Percentiles rank a stretch among this genome's conserved stretches.
These are phyloP conservation scores for Stachybotrys elegans DNA, from an alignment of 2,329 filamentous ascomycete species.

Conservation along the genomic window DNA sequence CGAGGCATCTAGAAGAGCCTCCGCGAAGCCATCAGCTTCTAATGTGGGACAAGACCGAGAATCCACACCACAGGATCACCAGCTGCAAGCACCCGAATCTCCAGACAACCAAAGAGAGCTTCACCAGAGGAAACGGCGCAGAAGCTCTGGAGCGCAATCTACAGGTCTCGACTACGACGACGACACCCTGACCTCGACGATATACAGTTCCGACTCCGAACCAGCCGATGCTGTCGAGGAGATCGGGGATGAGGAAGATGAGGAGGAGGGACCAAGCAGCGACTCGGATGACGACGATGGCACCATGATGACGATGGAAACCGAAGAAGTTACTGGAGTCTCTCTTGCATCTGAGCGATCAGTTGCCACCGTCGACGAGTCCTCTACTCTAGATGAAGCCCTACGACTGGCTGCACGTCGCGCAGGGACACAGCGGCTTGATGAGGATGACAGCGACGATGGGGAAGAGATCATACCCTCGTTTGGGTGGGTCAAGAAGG, in stretches of 20 bases:
- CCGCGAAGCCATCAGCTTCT: slow-evolving; percentile 41
- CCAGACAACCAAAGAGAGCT: slow-evolving; percentile 61
- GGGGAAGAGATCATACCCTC: slow-evolving; percentile 70
- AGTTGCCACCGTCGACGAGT: slow-evolving; percentile 60
- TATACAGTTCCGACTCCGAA: slow-evolving; percentile 66
- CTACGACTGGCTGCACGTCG: slow-evolving; percentile 68
- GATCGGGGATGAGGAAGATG: slow-evolving; percentile 46
- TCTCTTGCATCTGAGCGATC: slow-evolving; percentile 57
- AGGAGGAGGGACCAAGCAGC: slow-evolving; percentile 41
- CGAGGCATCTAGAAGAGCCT: slow-evolving; percentile 70
- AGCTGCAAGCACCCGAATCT: slow-evolving; percentile 52
- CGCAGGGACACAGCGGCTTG: slow-evolving; percentile 68
- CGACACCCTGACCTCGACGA: slow-evolving; percentile 68
- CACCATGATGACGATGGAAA: slow-evolving; percentile 77
- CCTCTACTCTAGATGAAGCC: slow-evolving; percentile 69
- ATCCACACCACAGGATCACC: slow-evolving; percentile 55
- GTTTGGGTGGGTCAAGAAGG: slow-evolving; percentile 68
- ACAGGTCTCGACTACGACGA: slow-evolving; percentile 63
- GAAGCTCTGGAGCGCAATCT: slow-evolving; percentile 61
- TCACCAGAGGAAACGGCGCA: slow-evolving; percentile 50
- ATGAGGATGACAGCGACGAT: slow-evolving; percentile 40
- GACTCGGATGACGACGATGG: slow-evolving; percentile 65
- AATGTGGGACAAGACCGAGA: slow-evolving; percentile 43
- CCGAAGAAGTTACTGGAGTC: slow-evolving; percentile 69
- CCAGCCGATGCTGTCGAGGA: slow-evolving; percentile 50